Percentiles rank a stretch among this genome's conserved stretches.
Conservation (phyloP, 306 rosid genomes). For the Hippophae gyantsensis region DNA sequence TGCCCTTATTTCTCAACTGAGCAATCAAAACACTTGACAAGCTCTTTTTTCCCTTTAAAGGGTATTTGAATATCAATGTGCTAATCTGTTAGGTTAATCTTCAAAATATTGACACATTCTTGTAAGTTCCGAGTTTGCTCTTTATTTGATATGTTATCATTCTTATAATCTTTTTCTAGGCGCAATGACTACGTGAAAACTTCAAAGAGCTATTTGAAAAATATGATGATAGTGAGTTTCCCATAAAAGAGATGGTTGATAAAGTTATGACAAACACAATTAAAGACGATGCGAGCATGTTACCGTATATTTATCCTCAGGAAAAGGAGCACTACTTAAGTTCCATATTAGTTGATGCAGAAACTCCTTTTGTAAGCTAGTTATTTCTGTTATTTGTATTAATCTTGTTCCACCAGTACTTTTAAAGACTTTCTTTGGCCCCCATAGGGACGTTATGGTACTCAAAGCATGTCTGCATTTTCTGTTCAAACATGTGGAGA, state of each 20-base stretch:
- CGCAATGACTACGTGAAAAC: neutral
- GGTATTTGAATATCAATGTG: too few species aligned
- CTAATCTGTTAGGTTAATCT: too few species aligned
- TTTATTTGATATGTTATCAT: too few species aligned
- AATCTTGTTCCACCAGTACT: neutral
- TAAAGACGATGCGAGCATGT: constrained; percentile 45
- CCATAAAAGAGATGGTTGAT: constrained; percentile 47
- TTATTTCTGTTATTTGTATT: neutral
- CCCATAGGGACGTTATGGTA: constrained; percentile 63
- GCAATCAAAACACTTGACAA: too few species aligned
- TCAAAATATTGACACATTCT: too few species aligned
- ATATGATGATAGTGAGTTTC: constrained; percentile 38
- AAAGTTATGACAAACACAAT: constrained; percentile 51
- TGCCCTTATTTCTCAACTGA: too few species aligned
- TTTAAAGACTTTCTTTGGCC: constrained; percentile 11
- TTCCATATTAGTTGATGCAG: constrained; percentile 52
- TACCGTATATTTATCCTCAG: constrained; percentile 52
- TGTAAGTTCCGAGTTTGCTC: too few species aligned
- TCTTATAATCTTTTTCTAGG: too few species aligned
- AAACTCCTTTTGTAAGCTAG: constrained; percentile 31
- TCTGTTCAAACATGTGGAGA: constrained; percentile 48
- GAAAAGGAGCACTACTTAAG: constrained; percentile 37
- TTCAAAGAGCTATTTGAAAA: constrained; percentile 40
- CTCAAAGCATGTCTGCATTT: constrained; percentile 69
- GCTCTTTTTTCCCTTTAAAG: too few species aligned